Conservation (phyloP, 78 protist genomes). For the Pigoraptor vietnamica region DNA sequence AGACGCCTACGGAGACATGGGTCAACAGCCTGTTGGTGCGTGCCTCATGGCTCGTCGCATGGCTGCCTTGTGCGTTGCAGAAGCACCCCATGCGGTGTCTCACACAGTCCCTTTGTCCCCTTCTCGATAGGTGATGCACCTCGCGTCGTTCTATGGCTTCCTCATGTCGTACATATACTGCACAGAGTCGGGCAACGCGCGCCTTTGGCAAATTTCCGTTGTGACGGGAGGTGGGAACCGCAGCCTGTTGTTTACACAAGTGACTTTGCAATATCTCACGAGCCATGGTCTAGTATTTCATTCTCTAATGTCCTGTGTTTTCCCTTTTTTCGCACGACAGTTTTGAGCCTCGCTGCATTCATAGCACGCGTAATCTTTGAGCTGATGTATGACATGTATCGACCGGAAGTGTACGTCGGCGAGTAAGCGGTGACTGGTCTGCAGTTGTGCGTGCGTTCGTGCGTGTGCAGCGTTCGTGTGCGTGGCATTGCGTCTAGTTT, state of each 20-base stretch:
- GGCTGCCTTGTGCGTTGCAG: too few species aligned
- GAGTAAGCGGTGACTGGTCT: too few species aligned
- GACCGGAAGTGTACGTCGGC: neutral
- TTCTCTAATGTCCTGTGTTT: neutral
- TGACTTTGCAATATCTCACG: neutral
- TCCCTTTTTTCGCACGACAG: neutral
- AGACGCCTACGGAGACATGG: neutral
- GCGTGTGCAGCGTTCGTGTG: too few species aligned
- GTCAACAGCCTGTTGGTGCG: neutral
- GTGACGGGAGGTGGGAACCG: neutral
- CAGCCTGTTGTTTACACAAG: neutral
- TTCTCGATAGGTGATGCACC: neutral
- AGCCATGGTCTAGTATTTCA: neutral
- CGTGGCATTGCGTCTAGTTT: too few species aligned
- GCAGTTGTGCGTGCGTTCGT: too few species aligned
- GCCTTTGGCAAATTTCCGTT: neutral
- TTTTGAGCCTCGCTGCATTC: neutral
- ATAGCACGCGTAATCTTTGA: neutral
- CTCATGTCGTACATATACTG: neutral
- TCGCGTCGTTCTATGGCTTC: neutral
- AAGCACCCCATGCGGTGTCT: too few species aligned
- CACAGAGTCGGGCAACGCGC: neutral
- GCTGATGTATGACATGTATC: neutral
- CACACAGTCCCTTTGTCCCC: too few species aligned
- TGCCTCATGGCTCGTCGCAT: neutral